phyloP scores from a whole-genome alignment of 306 rosid species.

The Casuarina glauca region DNA sequence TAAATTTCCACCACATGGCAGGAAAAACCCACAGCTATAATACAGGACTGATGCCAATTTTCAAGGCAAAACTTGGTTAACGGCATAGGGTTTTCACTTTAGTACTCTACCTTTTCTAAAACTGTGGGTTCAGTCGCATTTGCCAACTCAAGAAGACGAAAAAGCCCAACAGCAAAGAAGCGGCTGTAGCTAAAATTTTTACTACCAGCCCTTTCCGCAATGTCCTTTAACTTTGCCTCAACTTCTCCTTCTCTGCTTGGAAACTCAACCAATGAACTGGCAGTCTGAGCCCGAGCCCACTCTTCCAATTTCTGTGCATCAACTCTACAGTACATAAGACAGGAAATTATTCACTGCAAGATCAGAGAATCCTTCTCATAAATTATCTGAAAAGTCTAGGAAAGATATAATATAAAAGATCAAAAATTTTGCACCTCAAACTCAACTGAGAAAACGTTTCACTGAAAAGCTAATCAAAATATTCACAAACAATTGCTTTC shows the following conservation, averaged over 20 bases:
- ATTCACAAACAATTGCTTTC: slow-evolving; percentile 7
- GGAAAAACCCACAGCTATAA: background rate
- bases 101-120: slow-evolving; percentile 74
- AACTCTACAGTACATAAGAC: slow-evolving; percentile 43
- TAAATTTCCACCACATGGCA: background rate
- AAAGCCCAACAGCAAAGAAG: slow-evolving; percentile 94
- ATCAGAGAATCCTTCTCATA: slow-evolving; percentile 24
- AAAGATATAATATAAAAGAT: slow-evolving; percentile 5
- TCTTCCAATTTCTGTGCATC: slow-evolving; percentile 91
- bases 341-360: slow-evolving; percentile 24
- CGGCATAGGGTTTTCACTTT: slow-evolving; percentile 1
- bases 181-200: slow-evolving; percentile 90
- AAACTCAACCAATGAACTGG: slow-evolving; percentile 76
- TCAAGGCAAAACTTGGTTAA: background rate
- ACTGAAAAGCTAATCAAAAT: background rate
- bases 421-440: background rate
- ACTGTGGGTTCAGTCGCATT: slow-evolving; percentile 87
- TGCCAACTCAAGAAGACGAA: slow-evolving; percentile 93
- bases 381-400: slow-evolving; percentile 16
- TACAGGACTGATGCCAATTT: background rate
- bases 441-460: background rate
- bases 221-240: slow-evolving; percentile 76
- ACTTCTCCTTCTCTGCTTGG: slow-evolving; percentile 88
- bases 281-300: slow-evolving; percentile 84
- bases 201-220: slow-evolving; percentile 81